Percentiles rank a stretch among this genome's conserved stretches.
These are phyloP conservation scores for Globisporangium middletonii DNA, from an alignment of 352 stramenopile species.

Conservation along the genomic window DNA sequence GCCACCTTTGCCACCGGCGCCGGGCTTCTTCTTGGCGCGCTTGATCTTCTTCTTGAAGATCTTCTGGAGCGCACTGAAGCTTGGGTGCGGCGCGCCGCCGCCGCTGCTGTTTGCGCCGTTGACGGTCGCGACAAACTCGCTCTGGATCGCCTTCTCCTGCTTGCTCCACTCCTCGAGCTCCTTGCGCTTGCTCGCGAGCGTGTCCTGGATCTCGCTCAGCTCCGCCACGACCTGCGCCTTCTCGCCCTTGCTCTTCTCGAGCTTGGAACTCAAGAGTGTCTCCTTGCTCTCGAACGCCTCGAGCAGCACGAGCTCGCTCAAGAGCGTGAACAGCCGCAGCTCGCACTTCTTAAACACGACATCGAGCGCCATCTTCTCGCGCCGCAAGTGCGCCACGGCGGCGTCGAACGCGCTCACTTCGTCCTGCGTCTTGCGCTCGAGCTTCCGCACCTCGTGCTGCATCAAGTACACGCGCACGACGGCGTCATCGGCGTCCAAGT, in stretches of 20 bases:
- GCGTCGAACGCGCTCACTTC: conserved; percentile 81
- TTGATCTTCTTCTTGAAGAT: conserved; percentile 93
- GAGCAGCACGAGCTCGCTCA: conserved; percentile 82
- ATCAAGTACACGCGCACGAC: conserved; percentile 45
- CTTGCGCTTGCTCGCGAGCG: conserved; percentile 63
- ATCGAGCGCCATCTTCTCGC: conserved; percentile 82
- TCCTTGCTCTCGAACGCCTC: conserved; percentile 91
- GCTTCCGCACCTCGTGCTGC: conserved; percentile 55
- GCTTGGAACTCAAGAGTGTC: conserved; percentile 78
- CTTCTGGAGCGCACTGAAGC: conserved; percentile 74
- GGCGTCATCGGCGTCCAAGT: conserved; percentile 41
- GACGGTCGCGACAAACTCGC: conserved; percentile 61
- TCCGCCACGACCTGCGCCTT: conserved; percentile 82
- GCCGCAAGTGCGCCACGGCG: conserved; percentile 83
- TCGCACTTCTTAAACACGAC: conserved; percentile 88
- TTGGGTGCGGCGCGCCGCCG: conserved; percentile 39
- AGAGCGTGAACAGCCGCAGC: conserved; percentile 82
- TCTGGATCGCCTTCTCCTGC: conserved; percentile 59
- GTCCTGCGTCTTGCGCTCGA: conserved; percentile 59
- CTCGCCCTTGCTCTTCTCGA: conserved; percentile 79
- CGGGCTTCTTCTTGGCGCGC: conserved; percentile 76
- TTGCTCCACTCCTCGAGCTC: conserved; percentile 76
- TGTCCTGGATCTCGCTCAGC: conserved; percentile 70
- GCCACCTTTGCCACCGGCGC: conserved; percentile 6
- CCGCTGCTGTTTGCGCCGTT: conserved; percentile 30